A percentile compares a stretch with the other conserved stretches of the same genome.
Conservation (phyloP, 768 basidiomycete species). For the Strobilomyces confusus region DNA sequence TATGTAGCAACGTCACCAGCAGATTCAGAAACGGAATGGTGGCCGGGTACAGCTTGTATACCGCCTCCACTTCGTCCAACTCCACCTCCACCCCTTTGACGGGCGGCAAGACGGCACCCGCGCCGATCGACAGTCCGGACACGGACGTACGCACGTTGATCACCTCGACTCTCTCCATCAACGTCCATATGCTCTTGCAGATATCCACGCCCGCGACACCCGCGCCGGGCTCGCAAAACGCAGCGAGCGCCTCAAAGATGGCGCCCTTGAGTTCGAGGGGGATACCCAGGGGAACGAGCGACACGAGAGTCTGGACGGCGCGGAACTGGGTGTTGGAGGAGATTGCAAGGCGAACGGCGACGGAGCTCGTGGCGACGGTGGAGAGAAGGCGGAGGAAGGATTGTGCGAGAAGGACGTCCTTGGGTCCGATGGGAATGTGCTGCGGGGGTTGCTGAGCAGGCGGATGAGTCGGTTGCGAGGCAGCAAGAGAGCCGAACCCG, state of each 20-base stretch:
- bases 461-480: slow-evolving; percentile 27
- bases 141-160: slow-evolving; percentile 63
- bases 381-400: slow-evolving; percentile 78
- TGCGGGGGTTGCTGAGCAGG: slow-evolving; percentile 38
- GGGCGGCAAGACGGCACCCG: slow-evolving; percentile 40
- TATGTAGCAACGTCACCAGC: slow-evolving; percentile 79
- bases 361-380: slow-evolving; percentile 69
- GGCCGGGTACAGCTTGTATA: slow-evolving; percentile 75
- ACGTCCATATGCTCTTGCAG: slow-evolving; percentile 75
- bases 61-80: slow-evolving; percentile 82
- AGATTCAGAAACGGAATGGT: slow-evolving; percentile 86
- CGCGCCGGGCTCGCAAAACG: slow-evolving; percentile 81
- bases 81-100: slow-evolving; percentile 82
- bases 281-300: slow-evolving; percentile 73
- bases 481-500: slow-evolving; percentile 28
- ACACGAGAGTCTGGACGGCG: slow-evolving; percentile 75
- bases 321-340: slow-evolving; percentile 74
- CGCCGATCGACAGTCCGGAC: slow-evolving; percentile 21
- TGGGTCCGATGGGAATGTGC: slow-evolving; percentile 49
- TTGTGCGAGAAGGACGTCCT: slow-evolving; percentile 75
- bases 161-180: slow-evolving; percentile 82
- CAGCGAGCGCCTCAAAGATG: slow-evolving; percentile 72
- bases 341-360: slow-evolving; percentile 74
- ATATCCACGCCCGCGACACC: slow-evolving; percentile 71
- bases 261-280: slow-evolving; percentile 90